These are phyloP conservation scores for Leccinum broughii DNA, from an alignment of 768 basidiomycete genomes.

Conservation along the genomic window DNA sequence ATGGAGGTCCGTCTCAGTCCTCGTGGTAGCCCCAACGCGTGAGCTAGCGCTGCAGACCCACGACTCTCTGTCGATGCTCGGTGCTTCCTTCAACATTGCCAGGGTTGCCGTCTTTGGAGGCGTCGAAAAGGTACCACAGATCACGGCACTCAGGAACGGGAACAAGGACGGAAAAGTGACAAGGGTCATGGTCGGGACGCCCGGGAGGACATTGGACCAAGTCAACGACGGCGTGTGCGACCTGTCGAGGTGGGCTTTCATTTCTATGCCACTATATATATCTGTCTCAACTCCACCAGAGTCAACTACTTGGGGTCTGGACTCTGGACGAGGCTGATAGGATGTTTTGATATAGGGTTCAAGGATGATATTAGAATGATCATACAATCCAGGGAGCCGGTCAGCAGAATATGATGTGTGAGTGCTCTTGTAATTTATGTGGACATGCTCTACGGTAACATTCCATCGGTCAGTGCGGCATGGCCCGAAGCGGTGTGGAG, in stretches of 20 bases:
- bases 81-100: slow-evolving; percentile 69
- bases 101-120: slow-evolving; percentile 94
- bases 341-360: slow-evolving; percentile 96
- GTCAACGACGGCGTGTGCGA: slow-evolving; percentile 84
- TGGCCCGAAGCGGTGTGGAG: slow-evolving; percentile 95
- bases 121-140: slow-evolving; percentile 86
- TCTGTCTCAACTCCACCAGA: slow-evolving; percentile 36
- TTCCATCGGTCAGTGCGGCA: slow-evolving; percentile 82
- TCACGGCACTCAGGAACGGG: slow-evolving; percentile 60
- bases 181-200: slow-evolving; percentile 91
- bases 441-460: background rate
- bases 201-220: slow-evolving; percentile 91
- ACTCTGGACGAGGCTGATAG: slow-evolving; percentile 96
- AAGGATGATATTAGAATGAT: slow-evolving; percentile 96
- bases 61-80: slow-evolving; percentile 73
- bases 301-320: slow-evolving; percentile 72
- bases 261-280: background rate
- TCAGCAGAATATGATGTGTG: slow-evolving; percentile 94
- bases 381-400: slow-evolving; percentile 47
- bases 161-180: slow-evolving; percentile 52
- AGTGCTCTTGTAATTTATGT: slow-evolving; percentile 31
- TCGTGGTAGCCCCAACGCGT: slow-evolving; percentile 92
- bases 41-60: slow-evolving; percentile 97
- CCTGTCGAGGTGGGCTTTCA: slow-evolving; percentile 60
- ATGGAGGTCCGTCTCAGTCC: slow-evolving; percentile 45